A percentile compares a stretch with the other conserved stretches of the same genome.
Conservation (phyloP, 352 stramenopile species). For the Phytophthora sp. region DNA sequence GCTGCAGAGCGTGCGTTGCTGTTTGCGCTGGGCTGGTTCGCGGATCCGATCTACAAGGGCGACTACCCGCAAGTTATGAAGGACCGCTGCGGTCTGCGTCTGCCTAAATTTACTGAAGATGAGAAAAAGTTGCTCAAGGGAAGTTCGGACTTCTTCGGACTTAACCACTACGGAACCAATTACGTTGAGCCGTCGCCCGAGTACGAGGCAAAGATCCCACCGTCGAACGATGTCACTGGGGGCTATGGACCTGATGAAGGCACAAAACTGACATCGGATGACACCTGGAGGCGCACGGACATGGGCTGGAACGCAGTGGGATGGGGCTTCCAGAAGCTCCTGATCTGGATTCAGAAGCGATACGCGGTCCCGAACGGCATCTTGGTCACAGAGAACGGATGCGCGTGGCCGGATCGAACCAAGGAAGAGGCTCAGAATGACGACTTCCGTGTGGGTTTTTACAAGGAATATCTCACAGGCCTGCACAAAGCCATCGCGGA, state of each 20-base stretch:
- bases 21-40: conserved; percentile 92
- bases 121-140: conserved; percentile 82
- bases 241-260: conserved; percentile 48
- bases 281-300: conserved; percentile 71
- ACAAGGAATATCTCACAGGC: conserved; percentile 82
- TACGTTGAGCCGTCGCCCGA: conserved; percentile 51
- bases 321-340: conserved; percentile 87
- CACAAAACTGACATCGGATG: conserved; percentile 47
- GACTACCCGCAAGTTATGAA: conserved; percentile 95
- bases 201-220: conserved; percentile 46
- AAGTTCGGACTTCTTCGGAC: conserved; percentile 93
- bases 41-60: conserved; percentile 91
- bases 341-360: conserved; percentile 90
- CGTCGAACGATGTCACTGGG: conserved; percentile 40
- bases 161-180: conserved; percentile 94
- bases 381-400: conserved; percentile 94
- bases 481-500: conserved; percentile 57
- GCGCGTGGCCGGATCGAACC: conserved; percentile 62
- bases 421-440: conserved; percentile 85
- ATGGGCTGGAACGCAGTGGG: conserved; percentile 85
- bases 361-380: conserved; percentile 82
- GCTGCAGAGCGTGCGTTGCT: conserved; percentile 85
- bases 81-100: conserved; percentile 71
- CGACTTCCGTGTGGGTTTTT: conserved; percentile 78
- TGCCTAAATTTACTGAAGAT: conserved; percentile 90